Evolutionary conservation across 2,329 filamentous ascomycete species (phyloP), one percentile per base, ranked within the genome.

Genomic region (Ilyonectria robusta): DNA sequence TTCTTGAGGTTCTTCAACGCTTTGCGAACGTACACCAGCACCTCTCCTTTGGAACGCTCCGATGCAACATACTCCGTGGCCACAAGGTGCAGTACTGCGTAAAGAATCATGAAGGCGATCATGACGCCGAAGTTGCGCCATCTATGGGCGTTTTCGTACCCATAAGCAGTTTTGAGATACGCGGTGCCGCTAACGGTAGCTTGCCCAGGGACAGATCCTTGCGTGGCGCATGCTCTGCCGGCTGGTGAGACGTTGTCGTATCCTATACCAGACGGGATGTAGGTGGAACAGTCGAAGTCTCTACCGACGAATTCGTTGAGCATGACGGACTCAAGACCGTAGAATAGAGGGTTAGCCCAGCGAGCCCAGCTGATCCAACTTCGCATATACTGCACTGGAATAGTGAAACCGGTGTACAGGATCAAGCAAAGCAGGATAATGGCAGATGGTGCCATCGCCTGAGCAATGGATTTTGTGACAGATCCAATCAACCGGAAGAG

Each of bases 301-400:
- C 80, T 81, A 6, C 82, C 81, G 26, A 83, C 79, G 59, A 89
- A 87, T 69, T 93, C 91, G 75, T 91, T 92, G 59, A 87, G 79
- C 84, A 90, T 87, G 10, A 92, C 80, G 1, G 84, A 82, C 72
- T 92, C 89, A 71, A 92, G 92, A 0, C 84, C 88, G 68, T 92
- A 92, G 3, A 84, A 86, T 11, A 92, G 85, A 2, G 89, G 75
- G 57, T 87, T 88, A 61, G 92, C 87, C 90, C 90, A 92, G 29
- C 87, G 81, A 31, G 87, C 85, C 89, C 90, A 93, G 2, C 86
- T 86, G 10, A 88, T 47, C 73, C 72, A 72, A 31, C 50, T 17
- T 1, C 71, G 83, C 87, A 89, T 92, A 74, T 91, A 74, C 11
- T 64, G 60, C 0, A 68, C 59, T 15, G 37, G 37, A 13, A 82